Conservation (phyloP, 768 basidiomycete genomes). For the Pulveroboletus sp. region DNA sequence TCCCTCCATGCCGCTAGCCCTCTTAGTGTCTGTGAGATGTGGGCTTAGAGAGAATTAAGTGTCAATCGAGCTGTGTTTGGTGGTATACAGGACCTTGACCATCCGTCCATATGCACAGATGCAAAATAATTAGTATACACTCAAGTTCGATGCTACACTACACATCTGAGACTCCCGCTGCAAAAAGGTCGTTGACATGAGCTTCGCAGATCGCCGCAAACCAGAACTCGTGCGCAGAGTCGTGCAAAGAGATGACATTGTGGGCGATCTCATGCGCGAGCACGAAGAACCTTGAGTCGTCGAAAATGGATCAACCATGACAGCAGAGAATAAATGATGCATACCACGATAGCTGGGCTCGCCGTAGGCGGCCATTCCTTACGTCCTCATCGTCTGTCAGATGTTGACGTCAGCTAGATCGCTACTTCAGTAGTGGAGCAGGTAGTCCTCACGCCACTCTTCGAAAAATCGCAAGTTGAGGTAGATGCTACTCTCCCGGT, state of each 20-base stretch:
- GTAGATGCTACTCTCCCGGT: neutral
- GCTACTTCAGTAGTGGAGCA: neutral
- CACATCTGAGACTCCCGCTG: neutral
- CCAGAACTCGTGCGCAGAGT: conserved; percentile 88
- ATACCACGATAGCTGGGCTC: neutral
- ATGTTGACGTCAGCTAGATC: neutral
- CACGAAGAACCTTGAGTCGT: conserved; percentile 59
- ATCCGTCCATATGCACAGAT: too few relatives aligned
- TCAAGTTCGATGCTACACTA: neutral
- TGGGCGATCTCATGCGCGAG: conserved; percentile 90
- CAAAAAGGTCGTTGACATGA: conserved; percentile 37
- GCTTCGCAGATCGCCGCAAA: conserved; percentile 82
- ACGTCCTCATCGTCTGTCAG: neutral
- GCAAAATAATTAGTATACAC: too few relatives aligned
- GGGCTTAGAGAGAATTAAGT: too few relatives aligned
- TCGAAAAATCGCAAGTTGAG: neutral
- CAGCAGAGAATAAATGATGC: neutral
- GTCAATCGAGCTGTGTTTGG: too few relatives aligned
- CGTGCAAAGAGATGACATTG: conserved; percentile 76
- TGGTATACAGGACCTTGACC: too few relatives aligned
- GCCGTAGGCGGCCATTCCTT: neutral
- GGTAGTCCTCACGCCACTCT: neutral
- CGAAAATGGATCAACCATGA: neutral
- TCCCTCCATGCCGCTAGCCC: conserved; percentile 10
- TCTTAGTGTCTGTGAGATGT: conserved; percentile 32